Evolutionary conservation across 352 stramenopile genomes (phyloP).

Genomic region (Phytophthora constricta): DNA sequence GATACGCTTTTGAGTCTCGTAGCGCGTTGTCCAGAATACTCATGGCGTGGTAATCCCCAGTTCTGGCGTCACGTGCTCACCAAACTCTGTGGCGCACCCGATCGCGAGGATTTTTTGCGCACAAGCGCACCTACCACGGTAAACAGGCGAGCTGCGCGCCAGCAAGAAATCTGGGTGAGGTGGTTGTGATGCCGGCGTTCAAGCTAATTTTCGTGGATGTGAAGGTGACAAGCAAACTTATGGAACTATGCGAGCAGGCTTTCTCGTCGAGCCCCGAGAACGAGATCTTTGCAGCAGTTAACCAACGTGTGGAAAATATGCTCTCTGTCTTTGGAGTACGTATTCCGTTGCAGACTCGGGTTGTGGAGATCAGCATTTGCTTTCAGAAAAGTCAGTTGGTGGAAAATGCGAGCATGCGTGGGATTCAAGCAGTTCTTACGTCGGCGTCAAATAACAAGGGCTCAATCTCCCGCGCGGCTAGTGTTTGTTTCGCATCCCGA

Average conservation of each 20-base stretch:
- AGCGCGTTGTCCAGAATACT: slow-evolving; percentile 31
- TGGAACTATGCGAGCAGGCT: slow-evolving; percentile 32
- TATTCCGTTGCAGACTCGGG: not conserved
- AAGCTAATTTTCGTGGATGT: slow-evolving; percentile 44
- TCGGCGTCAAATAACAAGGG: not conserved
- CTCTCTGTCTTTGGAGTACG: slow-evolving; percentile 4
- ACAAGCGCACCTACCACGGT: not conserved
- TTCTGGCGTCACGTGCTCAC: slow-evolving; percentile 44
- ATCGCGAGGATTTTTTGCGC: slow-evolving; percentile 16
- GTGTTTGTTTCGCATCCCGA: slow-evolving; percentile 20
- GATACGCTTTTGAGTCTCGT: slow-evolving; percentile 35
- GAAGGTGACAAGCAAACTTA: slow-evolving; percentile 35
- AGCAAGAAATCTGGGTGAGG: slow-evolving; percentile 5
- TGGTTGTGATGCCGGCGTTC: slow-evolving; percentile 39
- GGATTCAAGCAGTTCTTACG: slow-evolving; percentile 7
- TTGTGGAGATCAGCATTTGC: slow-evolving; percentile 35
- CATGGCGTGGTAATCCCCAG: slow-evolving; percentile 37
- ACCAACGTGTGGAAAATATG: slow-evolving; percentile 32
- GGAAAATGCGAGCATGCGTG: slow-evolving; percentile 2
- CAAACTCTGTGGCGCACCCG: slow-evolving; percentile 1
- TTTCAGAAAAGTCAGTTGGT: slow-evolving; percentile 30
- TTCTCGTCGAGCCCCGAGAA: slow-evolving; percentile 12
- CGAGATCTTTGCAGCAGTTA: slow-evolving; percentile 7
- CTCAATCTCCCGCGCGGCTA: not conserved
- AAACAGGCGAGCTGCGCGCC: slow-evolving; percentile 5